Base-by-base conservation (phyloP, 2,329 filamentous ascomycete species). In the Talaromyces rugulosus region DNA sequence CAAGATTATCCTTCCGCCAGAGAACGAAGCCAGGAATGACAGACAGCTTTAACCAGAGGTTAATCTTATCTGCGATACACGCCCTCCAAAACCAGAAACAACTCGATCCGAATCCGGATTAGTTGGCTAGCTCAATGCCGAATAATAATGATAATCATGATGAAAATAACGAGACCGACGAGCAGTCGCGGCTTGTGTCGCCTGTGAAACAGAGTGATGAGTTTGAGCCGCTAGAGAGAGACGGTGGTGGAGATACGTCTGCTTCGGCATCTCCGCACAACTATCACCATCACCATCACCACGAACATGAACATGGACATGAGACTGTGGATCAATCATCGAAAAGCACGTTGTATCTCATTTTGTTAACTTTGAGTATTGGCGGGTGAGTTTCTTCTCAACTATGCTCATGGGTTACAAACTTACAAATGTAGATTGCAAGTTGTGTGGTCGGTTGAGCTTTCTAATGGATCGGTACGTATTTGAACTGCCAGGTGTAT, bases 381-480 rank as follows among this genome's bases (percentile, higher is more conserved):
- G 91, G 91, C 63, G 94, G 86, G 80, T 62, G 50, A 60, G 56
- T 59, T 16, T 68, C 12, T 30, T 14, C 4, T 51, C 12, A 30
- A 27, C 3, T 14, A n/a, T 14, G n/a, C 44, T 47, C 11, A 47
- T 40, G 50, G 31, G 23, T 27, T 42, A 23, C 23, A 23, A 23
- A 23, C 23, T 23, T 7, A 40, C 66, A 83, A 40, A n/a, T 40
- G 36, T 40, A 40, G 91, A 28, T 81, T 98, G 65, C 94, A 98
- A 78, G 90, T 98, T 68, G 92, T 94, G 31, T 98, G 94, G 94
- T 93, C 93, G 1, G 92, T 96, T 50, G 94, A 98, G 76, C 82
- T 96, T 50, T 96, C 92, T 59, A 94, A 96, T 79, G 93, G 93
- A 68, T 96, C 94, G 59, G 83, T 85, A 74, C 71, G 82, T 77